phyloP scores from a whole-genome alignment of 2,329 filamentous ascomycete species.

The Pseudogymnoascus sp. region DNA sequence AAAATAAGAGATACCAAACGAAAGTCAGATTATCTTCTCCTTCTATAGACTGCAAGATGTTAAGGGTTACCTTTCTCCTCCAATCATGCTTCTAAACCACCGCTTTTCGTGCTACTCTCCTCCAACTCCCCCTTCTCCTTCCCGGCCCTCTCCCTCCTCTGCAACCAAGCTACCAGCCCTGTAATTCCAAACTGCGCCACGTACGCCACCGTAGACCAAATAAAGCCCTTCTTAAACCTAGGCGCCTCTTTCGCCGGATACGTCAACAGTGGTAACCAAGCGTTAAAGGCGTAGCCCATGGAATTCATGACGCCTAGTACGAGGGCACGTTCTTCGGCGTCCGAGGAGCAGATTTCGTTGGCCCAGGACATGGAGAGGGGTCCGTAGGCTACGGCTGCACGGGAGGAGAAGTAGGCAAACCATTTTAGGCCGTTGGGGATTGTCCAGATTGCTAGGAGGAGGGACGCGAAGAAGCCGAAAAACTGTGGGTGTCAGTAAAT shows the following conservation, averaged over 20 bases:
- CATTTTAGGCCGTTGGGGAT: constrained; percentile 21
- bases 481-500: constrained; percentile 21
- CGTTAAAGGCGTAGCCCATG: constrained; percentile 36
- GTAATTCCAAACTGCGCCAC: constrained; percentile 20
- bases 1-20: neutral
- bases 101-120: neutral
- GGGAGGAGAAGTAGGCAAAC: constrained; percentile 32
- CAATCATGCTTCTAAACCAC: neutral
- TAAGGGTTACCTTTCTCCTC: neutral
- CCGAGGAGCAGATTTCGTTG: constrained; percentile 38
- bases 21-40: neutral
- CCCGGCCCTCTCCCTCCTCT: constrained; percentile 15
- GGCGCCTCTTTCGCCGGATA: constrained; percentile 30
- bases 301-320: constrained; percentile 43
- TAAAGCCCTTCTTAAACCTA: constrained; percentile 35
- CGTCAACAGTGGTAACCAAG: constrained; percentile 36
- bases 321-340: constrained; percentile 41
- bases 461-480: constrained; percentile 28
- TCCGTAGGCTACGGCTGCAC: constrained; percentile 26
- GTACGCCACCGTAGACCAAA: constrained; percentile 29
- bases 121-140: neutral
- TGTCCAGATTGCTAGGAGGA: constrained; percentile 32
- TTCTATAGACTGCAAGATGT: neutral
- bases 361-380: constrained; percentile 45
- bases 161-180: constrained; percentile 13